phyloP scores from a whole-genome alignment of 352 stramenopile species.

The Phytophthora vignae region DNA sequence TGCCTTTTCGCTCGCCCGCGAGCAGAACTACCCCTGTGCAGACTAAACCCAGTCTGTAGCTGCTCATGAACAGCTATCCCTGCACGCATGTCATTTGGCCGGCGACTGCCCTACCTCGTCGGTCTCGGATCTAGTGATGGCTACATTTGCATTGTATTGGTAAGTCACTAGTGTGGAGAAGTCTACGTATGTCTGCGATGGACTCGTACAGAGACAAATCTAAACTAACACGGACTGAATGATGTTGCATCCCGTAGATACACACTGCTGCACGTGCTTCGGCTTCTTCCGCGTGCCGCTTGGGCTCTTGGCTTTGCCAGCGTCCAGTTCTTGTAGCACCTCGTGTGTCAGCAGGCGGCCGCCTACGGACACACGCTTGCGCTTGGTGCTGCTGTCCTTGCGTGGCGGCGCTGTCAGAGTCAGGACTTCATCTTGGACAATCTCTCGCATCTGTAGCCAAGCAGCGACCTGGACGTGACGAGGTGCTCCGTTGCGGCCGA shows the following conservation, averaged over 20 bases:
- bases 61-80: not conserved
- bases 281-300: not conserved
- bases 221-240: constrained; percentile 1
- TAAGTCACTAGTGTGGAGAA: not conserved
- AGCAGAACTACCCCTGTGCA: not conserved
- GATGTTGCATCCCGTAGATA: not conserved
- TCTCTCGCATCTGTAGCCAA: constrained; percentile 4
- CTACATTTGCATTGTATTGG: not conserved
- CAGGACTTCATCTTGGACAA: constrained; percentile 5
- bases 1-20: not conserved
- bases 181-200: not conserved
- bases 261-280: not conserved
- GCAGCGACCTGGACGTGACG: constrained; percentile 6
- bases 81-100: not conserved
- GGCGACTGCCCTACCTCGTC: not conserved
- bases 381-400: constrained; percentile 5
- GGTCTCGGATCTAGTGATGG: not conserved
- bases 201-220: not conserved
- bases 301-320: not conserved
- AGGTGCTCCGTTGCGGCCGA: not conserved
- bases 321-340: constrained; percentile 5
- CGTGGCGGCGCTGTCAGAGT: not conserved
- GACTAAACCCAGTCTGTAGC: not conserved
- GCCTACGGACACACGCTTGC: constrained; percentile 6
- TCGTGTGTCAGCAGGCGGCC: constrained; percentile 11